These are phyloP conservation scores for Yamadazyma jaroonii DNA, from an alignment of 1,139 yeast genomes.

Conservation along the genomic window DNA sequence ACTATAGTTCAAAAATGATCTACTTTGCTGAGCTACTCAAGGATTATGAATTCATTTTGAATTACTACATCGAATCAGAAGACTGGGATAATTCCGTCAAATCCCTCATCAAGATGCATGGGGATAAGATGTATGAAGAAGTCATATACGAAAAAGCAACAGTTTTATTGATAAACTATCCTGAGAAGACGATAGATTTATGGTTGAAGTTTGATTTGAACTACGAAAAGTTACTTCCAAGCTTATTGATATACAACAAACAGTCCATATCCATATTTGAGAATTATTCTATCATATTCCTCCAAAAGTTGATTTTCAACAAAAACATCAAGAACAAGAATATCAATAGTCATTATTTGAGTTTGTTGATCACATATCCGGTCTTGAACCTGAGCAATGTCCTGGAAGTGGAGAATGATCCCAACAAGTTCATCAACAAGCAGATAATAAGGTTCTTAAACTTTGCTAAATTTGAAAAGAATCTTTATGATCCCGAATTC, in stretches of 20 bases:
- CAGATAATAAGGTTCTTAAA: constrained; percentile 30
- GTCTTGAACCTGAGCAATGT: constrained; percentile 13
- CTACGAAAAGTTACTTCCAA: constrained; percentile 66
- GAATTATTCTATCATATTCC: constrained; percentile 66
- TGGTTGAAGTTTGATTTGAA: constrained; percentile 68
- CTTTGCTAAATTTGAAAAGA: constrained; percentile 19
- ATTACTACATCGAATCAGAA: constrained; percentile 64
- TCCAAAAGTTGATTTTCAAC: constrained; percentile 59
- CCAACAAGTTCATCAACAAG: constrained; percentile 27
- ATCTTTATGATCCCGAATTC: constrained; percentile 65
- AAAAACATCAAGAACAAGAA: constrained; percentile 46
- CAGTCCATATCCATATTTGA: constrained; percentile 29
- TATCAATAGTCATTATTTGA: constrained; percentile 71
- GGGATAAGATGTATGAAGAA: constrained; percentile 22
- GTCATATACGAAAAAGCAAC: constrained; percentile 67
- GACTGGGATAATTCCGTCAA: constrained; percentile 75
- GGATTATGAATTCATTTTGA: constrained; percentile 68
- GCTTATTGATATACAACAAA: constrained; percentile 66
- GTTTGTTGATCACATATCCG: constrained; percentile 64
- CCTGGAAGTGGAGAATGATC: constrained; percentile 16
- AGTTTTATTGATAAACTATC: constrained; percentile 63
- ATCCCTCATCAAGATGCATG: constrained; percentile 48
- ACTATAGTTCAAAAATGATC: constrained; percentile 61
- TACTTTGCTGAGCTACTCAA: constrained; percentile 65
- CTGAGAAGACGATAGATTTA: constrained; percentile 67